phyloP scores from a whole-genome alignment of 2,329 filamentous ascomycete species.

The Ceratocystis harringtonii region DNA sequence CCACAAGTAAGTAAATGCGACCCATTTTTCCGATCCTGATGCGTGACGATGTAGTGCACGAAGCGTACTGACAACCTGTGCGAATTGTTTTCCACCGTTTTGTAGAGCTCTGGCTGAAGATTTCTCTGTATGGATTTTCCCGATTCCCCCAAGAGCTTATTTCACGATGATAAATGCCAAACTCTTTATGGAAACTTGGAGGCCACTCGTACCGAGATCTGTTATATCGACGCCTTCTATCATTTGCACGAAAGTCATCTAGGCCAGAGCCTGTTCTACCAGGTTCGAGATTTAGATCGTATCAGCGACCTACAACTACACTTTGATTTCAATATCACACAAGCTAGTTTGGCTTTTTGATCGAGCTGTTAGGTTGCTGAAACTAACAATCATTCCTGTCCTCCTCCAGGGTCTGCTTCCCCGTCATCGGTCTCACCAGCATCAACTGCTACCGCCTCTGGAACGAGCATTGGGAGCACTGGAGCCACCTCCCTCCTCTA shows the following conservation, averaged over 20 bases:
- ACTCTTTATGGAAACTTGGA: too few relatives aligned
- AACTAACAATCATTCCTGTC: slow-evolving; percentile 1
- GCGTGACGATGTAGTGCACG: neutral
- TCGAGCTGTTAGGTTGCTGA: neutral
- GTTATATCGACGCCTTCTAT: too few relatives aligned
- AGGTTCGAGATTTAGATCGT: too few relatives aligned
- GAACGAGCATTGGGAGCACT: slow-evolving; percentile 96
- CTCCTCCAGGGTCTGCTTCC: slow-evolving; percentile 51
- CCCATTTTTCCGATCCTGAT: neutral
- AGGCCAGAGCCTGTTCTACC: too few relatives aligned
- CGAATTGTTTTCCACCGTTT: neutral
- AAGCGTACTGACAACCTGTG: slow-evolving; percentile 15
- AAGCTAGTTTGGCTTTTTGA: neutral
- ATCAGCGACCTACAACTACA: too few relatives aligned
- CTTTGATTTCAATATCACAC: neutral
- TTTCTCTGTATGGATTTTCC: slow-evolving; percentile 53
- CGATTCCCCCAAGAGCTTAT: too few relatives aligned
- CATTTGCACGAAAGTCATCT: too few relatives aligned
- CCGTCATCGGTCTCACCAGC: slow-evolving; percentile 52
- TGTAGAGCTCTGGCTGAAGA: slow-evolving; percentile 84
- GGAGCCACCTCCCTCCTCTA: slow-evolving; percentile 65
- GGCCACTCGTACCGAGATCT: too few relatives aligned
- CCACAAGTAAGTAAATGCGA: slow-evolving; percentile 51
- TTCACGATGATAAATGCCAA: too few relatives aligned
- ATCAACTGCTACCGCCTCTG: slow-evolving; percentile 84